phyloP scores from a whole-genome alignment of 108 stramenopile genomes.

The Nitzschia putrida region DNA sequence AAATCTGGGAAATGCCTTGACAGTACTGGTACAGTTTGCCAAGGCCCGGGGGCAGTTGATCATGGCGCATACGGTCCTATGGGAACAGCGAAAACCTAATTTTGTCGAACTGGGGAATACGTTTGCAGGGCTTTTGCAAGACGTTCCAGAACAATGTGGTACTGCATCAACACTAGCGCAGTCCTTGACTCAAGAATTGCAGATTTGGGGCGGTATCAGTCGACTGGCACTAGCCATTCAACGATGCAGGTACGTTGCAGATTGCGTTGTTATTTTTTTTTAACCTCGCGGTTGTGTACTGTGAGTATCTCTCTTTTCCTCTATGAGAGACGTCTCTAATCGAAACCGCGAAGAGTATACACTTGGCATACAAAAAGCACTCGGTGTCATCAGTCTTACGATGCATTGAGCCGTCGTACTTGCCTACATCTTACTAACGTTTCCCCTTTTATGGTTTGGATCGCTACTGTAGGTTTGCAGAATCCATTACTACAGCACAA shows the following conservation, averaged over 20 bases:
- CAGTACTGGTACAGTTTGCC: neutral
- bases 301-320: slow-evolving; percentile 1
- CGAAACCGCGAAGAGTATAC: neutral
- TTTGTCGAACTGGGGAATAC: neutral
- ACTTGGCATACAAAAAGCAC: neutral
- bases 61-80: neutral
- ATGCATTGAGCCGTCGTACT: slow-evolving; percentile 1
- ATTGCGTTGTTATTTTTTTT: neutral
- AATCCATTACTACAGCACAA: neutral
- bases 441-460: neutral
- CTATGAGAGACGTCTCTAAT: neutral
- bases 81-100: neutral
- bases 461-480: neutral
- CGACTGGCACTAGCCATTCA: neutral
- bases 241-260: neutral
- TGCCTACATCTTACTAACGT: neutral
- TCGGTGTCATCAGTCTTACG: neutral
- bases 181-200: neutral
- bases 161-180: neutral
- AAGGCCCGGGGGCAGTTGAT: neutral
- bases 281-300: neutral
- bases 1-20: neutral
- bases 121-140: neutral
- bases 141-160: neutral
- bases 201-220: neutral